Evolutionary conservation across 2,329 filamentous ascomycete species (phyloP).

Genomic region (Penicillium sp.): DNA sequence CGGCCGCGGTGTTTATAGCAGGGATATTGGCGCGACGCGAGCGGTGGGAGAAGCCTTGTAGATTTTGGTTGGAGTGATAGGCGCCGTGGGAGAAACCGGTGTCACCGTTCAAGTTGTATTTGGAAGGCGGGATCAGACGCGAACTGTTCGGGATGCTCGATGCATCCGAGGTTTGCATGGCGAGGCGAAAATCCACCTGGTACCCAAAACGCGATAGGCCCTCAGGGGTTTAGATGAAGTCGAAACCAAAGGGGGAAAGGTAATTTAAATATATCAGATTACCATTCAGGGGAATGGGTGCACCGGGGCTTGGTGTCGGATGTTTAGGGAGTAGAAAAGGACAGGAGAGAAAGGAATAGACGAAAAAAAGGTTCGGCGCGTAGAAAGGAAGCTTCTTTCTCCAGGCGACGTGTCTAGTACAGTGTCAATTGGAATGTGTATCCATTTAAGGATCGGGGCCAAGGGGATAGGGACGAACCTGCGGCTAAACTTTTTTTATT

Average conservation of each 20-base stretch:
- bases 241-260: conserved; percentile 1
- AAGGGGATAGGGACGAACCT: conserved; percentile 15
- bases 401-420: conserved; percentile 32
- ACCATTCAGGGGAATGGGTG: conserved; percentile 21
- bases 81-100: conserved; percentile 92
- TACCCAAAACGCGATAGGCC: background rate
- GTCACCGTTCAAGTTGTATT: conserved; percentile 64
- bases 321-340: background rate
- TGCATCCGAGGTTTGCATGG: conserved; percentile 83
- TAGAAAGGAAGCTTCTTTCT: conserved; percentile 18
- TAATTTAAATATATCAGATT: conserved; percentile 46
- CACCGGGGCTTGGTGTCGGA: conserved; percentile 2
- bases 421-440: conserved; percentile 37
- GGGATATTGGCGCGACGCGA: conserved; percentile 81
- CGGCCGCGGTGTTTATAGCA: conserved; percentile 79
- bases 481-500: conserved; percentile 10
- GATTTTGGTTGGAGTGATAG: conserved; percentile 58
- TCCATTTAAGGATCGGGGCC: conserved; percentile 13
- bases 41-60: conserved; percentile 75
- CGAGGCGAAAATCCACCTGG: conserved; percentile 47
- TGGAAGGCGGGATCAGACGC: conserved; percentile 67
- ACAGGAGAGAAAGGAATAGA: conserved; percentile 4
- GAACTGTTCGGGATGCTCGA: conserved; percentile 57
- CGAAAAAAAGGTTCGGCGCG: conserved; percentile 8
- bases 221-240: conserved; percentile 16